Base-by-base conservation (phyloP, 2,329 filamentous ascomycete genomes). In the Emericellopsis atlantica region DNA sequence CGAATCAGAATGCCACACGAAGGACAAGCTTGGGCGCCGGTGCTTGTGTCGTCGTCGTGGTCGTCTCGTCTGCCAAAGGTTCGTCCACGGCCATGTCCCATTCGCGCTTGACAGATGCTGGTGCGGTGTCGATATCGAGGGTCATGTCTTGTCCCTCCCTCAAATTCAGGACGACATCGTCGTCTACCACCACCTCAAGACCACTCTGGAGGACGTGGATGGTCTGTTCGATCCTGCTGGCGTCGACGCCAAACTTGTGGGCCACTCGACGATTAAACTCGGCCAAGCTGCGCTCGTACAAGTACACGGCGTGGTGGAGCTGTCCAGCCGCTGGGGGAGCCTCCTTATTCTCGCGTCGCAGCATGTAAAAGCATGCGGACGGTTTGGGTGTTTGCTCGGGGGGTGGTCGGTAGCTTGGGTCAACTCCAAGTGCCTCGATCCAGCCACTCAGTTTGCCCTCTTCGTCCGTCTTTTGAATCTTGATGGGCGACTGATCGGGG, bases 401-500 rank as follows among this genome's bases (percentile, higher is more conserved):
- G 1, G 89, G 89, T 36, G 92, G 82, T 43, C 81, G 77, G 56
- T 96, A 98, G 2, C 73, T 74, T 14, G 80, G 68, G 56, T 96
- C 92, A n/a, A 96, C 86, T 26, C 87, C 92, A 7, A 95, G 64
- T 1, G 88, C 87, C 56, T 95, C 88, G 46, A 96, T 92, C 80
- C 84, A 95, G 6, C 84, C 83, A 45, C 77, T 82, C 23, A 88
- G 65, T 21, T 73, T 76, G 9, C 81, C 81, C 31, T 75, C 65
- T 18, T 77, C 74, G 40, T 80, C 76, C 1, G 68, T 70, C 48
- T 71, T 70, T 41, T 57, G 60, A 36, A 78, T 54, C 42, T 65
- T 69, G 2, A 65, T 72, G 0, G 69, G 69, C 35, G 84, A 57
- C 58, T 79, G 54, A 50, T 16, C 16, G 7, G 72, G 59, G 60